Conservation (phyloP, 202 grass and related monocot genomes). For the Bolboschoenoplectus hybrid region DNA sequence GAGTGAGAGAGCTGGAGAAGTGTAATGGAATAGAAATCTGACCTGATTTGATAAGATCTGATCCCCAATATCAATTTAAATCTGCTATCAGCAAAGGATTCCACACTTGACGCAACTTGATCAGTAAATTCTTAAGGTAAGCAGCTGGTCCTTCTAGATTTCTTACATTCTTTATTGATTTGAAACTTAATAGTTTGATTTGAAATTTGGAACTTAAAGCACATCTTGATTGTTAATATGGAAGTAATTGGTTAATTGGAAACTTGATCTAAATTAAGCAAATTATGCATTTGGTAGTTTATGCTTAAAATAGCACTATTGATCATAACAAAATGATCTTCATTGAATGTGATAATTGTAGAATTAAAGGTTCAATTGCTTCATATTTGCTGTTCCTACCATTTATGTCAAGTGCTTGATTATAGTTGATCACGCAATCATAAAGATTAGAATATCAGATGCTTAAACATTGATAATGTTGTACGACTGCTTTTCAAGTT, state of each 20-base stretch:
- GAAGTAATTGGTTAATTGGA: not conserved
- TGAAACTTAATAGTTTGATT: not conserved
- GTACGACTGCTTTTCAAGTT: too few relatives aligned
- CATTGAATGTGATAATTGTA: not conserved
- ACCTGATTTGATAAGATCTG: not conserved
- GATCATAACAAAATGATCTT: not conserved
- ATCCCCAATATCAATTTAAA: not conserved
- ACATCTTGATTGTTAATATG: not conserved
- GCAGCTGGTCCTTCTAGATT: not conserved
- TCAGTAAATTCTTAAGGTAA: not conserved
- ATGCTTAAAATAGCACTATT: not conserved
- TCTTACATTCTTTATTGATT: not conserved
- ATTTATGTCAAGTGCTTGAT: not conserved
- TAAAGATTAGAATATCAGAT: not conserved
- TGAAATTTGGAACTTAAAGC: not conserved
- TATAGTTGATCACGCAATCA: not conserved
- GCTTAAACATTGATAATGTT: not conserved
- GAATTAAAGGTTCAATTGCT: not conserved
- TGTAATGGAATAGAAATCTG: not conserved
- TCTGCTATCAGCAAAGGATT: not conserved
- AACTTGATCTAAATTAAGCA: conserved; percentile 5
- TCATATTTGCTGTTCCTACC: not conserved
- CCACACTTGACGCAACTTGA: not conserved
- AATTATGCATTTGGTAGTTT: not conserved
- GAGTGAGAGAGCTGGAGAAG: not conserved